These are phyloP conservation scores for Luffa aegyptiaca DNA, from an alignment of 306 rosid genomes.

Conservation along the genomic window DNA sequence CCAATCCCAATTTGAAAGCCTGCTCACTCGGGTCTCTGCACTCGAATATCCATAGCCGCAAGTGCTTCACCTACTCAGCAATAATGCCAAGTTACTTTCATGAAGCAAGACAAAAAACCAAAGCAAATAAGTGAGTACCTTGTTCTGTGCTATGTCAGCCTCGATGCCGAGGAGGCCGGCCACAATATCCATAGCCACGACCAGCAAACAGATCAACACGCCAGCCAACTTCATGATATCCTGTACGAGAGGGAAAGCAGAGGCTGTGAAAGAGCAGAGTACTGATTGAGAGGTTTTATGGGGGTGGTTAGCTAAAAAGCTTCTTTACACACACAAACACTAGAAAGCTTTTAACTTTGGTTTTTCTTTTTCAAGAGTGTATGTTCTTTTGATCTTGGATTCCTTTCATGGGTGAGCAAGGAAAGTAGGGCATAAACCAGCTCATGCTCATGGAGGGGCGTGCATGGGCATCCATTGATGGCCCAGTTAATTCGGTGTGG, in stretches of 20 bases:
- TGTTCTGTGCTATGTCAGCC: constrained; percentile 80
- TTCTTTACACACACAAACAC: constrained; percentile 22
- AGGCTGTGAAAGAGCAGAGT: background rate
- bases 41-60: constrained; percentile 85
- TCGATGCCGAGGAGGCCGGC: constrained; percentile 90
- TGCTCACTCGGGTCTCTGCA: constrained; percentile 79
- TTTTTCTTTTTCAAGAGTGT: constrained; percentile 16
- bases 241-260: background rate
- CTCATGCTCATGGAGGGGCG: constrained; percentile 29
- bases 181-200: constrained; percentile 59
- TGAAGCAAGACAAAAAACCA: no score
- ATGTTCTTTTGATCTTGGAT: constrained; percentile 28
- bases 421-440: constrained; percentile 59
- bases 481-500: constrained; percentile 7
- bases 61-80: constrained; percentile 52
- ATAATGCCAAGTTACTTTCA: no score
- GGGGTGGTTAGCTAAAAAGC: constrained; percentile 16
- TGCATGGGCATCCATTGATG: constrained; percentile 9
- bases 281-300: no score
- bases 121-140: constrained; percentile 29
- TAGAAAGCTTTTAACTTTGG: constrained; percentile 21
- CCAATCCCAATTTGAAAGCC: constrained; percentile 76
- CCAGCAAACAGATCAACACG: constrained; percentile 49
- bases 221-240: constrained; percentile 47
- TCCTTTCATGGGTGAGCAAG: constrained; percentile 46